Conservation (phyloP, 768 basidiomycete species). For the Sporobolomyces phaffii region DNA sequence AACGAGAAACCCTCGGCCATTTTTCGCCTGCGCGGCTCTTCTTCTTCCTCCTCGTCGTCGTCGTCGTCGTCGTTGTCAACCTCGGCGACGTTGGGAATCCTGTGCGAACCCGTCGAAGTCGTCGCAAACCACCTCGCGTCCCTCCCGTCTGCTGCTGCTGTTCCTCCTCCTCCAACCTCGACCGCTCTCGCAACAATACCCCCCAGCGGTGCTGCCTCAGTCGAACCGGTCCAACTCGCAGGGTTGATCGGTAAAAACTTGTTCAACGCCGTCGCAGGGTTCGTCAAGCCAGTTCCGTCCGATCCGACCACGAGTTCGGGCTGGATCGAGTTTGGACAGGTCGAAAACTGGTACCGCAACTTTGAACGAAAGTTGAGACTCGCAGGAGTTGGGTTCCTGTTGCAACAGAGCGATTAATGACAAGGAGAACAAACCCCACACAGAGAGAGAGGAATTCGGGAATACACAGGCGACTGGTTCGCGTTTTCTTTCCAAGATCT, state of each 20-base stretch:
- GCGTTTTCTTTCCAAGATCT: too few species aligned
- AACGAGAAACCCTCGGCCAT: constrained; percentile 41
- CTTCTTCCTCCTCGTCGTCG: too few species aligned
- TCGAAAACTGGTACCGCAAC: constrained; percentile 35
- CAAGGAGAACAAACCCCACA: too few species aligned
- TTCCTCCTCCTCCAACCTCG: not conserved
- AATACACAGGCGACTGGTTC: too few species aligned
- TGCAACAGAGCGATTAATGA: constrained; percentile 6
- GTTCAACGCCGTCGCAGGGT: constrained; percentile 22
- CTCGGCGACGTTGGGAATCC: constrained; percentile 68
- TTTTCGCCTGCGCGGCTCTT: constrained; percentile 37
- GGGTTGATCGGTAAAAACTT: constrained; percentile 28
- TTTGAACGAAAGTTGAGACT: constrained; percentile 36
- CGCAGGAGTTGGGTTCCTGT: constrained; percentile 26
- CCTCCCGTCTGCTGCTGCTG: not conserved
- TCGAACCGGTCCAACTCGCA: constrained; percentile 27
- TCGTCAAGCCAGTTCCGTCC: constrained; percentile 25
- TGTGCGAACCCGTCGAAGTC: constrained; percentile 65
- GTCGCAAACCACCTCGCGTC: constrained; percentile 46
- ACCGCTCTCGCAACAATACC: not conserved
- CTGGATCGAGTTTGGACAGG: constrained; percentile 20
- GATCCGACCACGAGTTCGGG: not conserved
- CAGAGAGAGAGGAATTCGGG: not conserved
- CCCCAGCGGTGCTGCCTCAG: constrained; percentile 4
- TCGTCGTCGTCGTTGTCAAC: too few species aligned